A percentile compares a stretch with the other conserved stretches of the same genome.
phyloP scores from a whole-genome alignment of 1,284 basidiomycete genomes.

The Pyrrhoderma noxium region DNA sequence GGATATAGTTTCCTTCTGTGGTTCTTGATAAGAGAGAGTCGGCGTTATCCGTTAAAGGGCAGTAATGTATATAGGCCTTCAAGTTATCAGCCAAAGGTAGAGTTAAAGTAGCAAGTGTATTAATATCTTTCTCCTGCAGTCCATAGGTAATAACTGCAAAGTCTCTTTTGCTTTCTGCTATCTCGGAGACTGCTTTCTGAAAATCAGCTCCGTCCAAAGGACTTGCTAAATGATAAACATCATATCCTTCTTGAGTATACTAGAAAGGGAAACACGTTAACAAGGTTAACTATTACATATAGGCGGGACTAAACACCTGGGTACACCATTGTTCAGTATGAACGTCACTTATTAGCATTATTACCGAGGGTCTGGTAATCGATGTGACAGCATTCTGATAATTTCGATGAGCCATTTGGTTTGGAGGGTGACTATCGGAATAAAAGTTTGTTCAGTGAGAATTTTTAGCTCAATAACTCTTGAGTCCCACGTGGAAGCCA shows the following conservation, averaged over 20 bases:
- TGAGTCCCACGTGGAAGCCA: too few relatives aligned
- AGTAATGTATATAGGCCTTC: constrained; percentile 34
- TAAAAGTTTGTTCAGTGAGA: too few relatives aligned
- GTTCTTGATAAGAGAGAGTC: constrained; percentile 27
- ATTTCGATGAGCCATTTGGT: constrained; percentile 3
- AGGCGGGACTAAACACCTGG: constrained; percentile 26
- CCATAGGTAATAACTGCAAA: constrained; percentile 38
- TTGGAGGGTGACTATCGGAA: too few relatives aligned
- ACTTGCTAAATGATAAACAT: constrained; percentile 30
- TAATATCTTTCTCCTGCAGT: constrained; percentile 24
- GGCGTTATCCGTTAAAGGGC: constrained; percentile 26
- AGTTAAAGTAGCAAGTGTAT: constrained; percentile 20
- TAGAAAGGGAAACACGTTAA: constrained; percentile 17
- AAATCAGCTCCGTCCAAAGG: constrained; percentile 22
- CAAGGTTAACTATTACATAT: constrained; percentile 3
- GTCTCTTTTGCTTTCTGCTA: constrained; percentile 17
- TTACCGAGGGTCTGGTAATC: constrained; percentile 24
- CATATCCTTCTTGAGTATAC: constrained; percentile 41
- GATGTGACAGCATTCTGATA: constrained; percentile 27
- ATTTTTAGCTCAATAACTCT: too few relatives aligned
- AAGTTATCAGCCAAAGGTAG: constrained; percentile 19
- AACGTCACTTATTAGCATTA: constrained; percentile 27
- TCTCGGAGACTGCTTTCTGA: constrained; percentile 4
- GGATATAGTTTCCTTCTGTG: constrained; percentile 18
- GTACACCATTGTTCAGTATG: constrained; percentile 32